A percentile compares a stretch with the other conserved stretches of the same genome.
These are phyloP conservation scores for Suillus subluteus DNA, from an alignment of 768 basidiomycete species.

Conservation along the genomic window DNA sequence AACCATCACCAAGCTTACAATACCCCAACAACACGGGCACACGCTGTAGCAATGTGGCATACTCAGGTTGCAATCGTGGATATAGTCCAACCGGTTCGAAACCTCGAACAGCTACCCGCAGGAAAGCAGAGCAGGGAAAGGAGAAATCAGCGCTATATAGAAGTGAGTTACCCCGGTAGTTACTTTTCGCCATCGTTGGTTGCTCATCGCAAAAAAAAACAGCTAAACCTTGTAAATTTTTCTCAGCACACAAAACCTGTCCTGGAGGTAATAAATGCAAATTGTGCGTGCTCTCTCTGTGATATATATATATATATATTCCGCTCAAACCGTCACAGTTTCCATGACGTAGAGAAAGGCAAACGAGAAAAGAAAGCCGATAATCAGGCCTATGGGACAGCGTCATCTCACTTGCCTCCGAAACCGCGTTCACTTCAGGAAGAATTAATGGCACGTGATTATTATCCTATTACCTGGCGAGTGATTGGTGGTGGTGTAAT, in stretches of 20 bases:
- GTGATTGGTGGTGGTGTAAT: constrained; percentile 81
- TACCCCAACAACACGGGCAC: background rate
- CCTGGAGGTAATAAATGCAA: constrained; percentile 59
- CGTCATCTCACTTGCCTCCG: constrained; percentile 32
- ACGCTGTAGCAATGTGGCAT: background rate
- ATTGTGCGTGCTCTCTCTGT: constrained; percentile 49
- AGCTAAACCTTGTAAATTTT: constrained; percentile 70
- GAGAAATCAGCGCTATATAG: constrained; percentile 31
- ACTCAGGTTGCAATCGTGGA: background rate
- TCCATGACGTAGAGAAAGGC: constrained; percentile 41
- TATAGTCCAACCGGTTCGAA: background rate
- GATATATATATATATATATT: too few species aligned
- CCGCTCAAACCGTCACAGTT: constrained; percentile 33
- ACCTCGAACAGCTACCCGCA: background rate
- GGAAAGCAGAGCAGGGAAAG: constrained; percentile 21
- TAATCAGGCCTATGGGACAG: constrained; percentile 12
- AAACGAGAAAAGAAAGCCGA: background rate
- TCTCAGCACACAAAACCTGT: constrained; percentile 47
- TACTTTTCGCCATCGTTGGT: background rate
- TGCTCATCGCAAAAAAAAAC: background rate
- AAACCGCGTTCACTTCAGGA: constrained; percentile 28
- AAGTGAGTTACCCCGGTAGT: constrained; percentile 23
- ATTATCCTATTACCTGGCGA: constrained; percentile 72
- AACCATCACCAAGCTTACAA: background rate
- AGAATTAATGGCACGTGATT: constrained; percentile 48